Evolutionary conservation across 306 rosid genomes (phyloP).

Genomic region (Dryas drummondii): DNA sequence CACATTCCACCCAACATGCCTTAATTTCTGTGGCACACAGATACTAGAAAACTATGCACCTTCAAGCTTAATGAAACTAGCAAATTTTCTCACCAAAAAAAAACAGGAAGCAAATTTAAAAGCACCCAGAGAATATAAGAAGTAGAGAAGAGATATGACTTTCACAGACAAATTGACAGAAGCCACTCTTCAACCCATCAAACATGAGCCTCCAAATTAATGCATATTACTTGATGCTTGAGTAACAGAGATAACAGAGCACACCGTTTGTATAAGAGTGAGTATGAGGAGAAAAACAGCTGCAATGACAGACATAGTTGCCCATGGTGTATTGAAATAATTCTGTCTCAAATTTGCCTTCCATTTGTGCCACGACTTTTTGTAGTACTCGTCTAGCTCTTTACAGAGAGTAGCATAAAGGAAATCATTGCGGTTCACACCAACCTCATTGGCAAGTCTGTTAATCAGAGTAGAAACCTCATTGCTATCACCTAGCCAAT

Average conservation of each 20-base stretch:
- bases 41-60: too few relatives aligned
- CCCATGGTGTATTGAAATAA: conserved; percentile 23
- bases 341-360: conserved; percentile 19
- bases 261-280: conserved; percentile 10
- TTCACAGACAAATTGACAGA: too few relatives aligned
- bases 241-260: background rate
- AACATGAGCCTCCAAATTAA: too few relatives aligned
- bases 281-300: conserved; percentile 11
- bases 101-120: too few relatives aligned
- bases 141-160: too few relatives aligned
- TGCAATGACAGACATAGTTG: background rate
- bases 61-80: too few relatives aligned
- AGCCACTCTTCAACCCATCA: too few relatives aligned
- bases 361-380: conserved; percentile 5
- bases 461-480: conserved; percentile 15
- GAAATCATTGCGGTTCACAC: background rate
- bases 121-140: too few relatives aligned
- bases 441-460: conserved; percentile 5
- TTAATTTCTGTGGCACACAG: too few relatives aligned
- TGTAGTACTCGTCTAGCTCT: conserved; percentile 7
- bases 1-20: too few relatives aligned
- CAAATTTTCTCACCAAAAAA: too few relatives aligned
- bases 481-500: background rate
- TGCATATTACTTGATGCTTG: too few relatives aligned
- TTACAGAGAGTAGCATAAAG: conserved; percentile 1